Base-by-base conservation (phyloP, 179 eudicot genomes). In the Carnegiea gigantea region DNA sequence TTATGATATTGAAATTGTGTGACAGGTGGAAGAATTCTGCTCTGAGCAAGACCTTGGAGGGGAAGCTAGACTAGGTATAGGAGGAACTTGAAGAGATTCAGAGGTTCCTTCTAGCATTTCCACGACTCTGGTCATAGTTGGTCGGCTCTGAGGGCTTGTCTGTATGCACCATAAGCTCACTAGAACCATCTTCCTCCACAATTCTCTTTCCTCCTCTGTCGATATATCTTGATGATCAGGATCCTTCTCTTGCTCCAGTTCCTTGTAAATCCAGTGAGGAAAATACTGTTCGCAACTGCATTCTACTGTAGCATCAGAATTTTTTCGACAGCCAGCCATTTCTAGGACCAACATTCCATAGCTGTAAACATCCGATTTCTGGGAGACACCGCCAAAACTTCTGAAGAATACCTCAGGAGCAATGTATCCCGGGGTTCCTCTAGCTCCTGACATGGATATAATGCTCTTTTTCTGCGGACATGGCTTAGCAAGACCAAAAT, bases 161-260 rank as follows among this genome's bases (percentile, higher is more conserved):
- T 83, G 85, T 57, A 78, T 83, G 70, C 85, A 83, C 85, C 85
- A 83, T 70, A 83, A 65, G 28, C 78, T 62, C 79, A 83, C 82
- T 23, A 78, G 7, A 20, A 78, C 40, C 85, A 83, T 78, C 67
- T 83, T 78, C 70, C 59, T 83, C 10, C 17, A 40, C 1, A 43
- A 23, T n/a, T 73, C 78, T 73, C 28, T 43, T 9, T 78, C 85
- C 59, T 83, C 70, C 3, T 0, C 33, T 0, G 33, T 59, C 18
- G 53, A 28, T 9, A 49, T 14, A 1, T 33, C 73, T 5, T n/a
- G 18, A 18, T 48, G 76, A 13, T 74, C 60, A 28, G 48, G 75
- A 12, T 73, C 82, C 59, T 71, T 43, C 7, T n/a, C 75, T 28
- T 73, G 24, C 62, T 78, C 85, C 0, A 83, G 26, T 24, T 75